Evolutionary conservation across 345 rosid genomes (phyloP).

Genomic region (Limnanthes douglasii): DNA sequence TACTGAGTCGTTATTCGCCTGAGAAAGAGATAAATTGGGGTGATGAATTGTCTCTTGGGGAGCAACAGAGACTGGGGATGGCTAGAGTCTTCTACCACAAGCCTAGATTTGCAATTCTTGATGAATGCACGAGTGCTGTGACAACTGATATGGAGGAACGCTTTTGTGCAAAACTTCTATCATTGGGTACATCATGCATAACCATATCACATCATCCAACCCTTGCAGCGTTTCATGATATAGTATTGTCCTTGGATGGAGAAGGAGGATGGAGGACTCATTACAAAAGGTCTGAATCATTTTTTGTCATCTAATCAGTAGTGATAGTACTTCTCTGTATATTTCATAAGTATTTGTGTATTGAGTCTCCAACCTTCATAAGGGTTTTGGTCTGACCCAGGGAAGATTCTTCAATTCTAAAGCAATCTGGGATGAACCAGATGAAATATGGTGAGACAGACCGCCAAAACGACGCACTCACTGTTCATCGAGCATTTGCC

Average conservation of each 20-base stretch:
- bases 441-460: slow-evolving; percentile 31
- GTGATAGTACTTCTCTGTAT: neutral
- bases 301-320: slow-evolving; percentile 7
- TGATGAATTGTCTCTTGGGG: slow-evolving; percentile 91
- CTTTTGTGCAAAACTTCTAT: slow-evolving; percentile 89
- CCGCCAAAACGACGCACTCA: slow-evolving; percentile 77
- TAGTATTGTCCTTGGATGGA: slow-evolving; percentile 89
- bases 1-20: slow-evolving; percentile 81
- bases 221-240: slow-evolving; percentile 92
- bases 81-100: slow-evolving; percentile 94
- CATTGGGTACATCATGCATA: slow-evolving; percentile 99
- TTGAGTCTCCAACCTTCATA: slow-evolving; percentile 14
- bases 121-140: slow-evolving; percentile 99
- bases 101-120: slow-evolving; percentile 99
- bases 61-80: slow-evolving; percentile 98
- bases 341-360: slow-evolving; percentile 5
- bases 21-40: slow-evolving; percentile 95
- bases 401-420: slow-evolving; percentile 36
- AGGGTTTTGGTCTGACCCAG: too few relatives aligned
- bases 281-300: slow-evolving; percentile 48
- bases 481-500: slow-evolving; percentile 83
- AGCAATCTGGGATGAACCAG: slow-evolving; percentile 29
- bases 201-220: slow-evolving; percentile 99
- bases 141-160: slow-evolving; percentile 99
- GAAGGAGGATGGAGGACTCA: slow-evolving; percentile 94